Base-by-base conservation (phyloP, 2,329 filamentous ascomycete genomes). In the Xylaria sp. region DNA sequence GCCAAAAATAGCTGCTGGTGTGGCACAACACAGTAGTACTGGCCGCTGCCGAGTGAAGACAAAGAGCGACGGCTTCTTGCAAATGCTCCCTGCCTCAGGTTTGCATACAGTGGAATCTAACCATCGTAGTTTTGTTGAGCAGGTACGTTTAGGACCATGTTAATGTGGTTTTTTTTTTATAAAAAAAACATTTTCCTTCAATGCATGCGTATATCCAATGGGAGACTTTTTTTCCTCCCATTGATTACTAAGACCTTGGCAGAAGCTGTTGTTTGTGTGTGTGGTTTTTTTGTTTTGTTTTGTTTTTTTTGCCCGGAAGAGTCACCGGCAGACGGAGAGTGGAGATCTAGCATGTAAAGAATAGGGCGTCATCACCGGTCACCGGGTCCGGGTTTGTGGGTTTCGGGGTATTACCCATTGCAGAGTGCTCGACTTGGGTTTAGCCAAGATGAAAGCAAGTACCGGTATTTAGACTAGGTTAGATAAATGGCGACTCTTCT, bases 261-360 rank as follows among this genome's bases (percentile, higher is more conserved):
- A n/a, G n/a, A n/a, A n/a, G n/a, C n/a, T n/a, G n/a, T n/a, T n/a
- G n/a, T n/a, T n/a, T 13, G 33, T 36, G 33, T 36, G 33, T 36
- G 13, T 36, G 55, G 47, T 17, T 49, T n/a, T n/a, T 27, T 29
- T 17, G 1, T 53, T 36, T 53, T 10, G 17, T n/a, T 17, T 55
- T 55, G n/a, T 9, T 17, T 55, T 27, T 27, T 53, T 54, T 67
- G 42, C 15, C 67, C 69, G 67, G 56, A 61, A 45, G 71, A 74
- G 73, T 74, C 73, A 74, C 64, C 72, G 69, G 70, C 55, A 38
- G 11, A 13, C 15, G 22, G 39, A 13, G 36, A 44, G 42, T 20
- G 13, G 38, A 39, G 39, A 17, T 44, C n/a, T n/a, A n/a, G n/a
- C n/a, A n/a, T n/a, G n/a, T n/a, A n/a, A n/a, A n/a, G n/a, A n/a